These are phyloP conservation scores for Erodium trifolium DNA, from an alignment of 441 rosid genomes.

Conservation along the genomic window DNA sequence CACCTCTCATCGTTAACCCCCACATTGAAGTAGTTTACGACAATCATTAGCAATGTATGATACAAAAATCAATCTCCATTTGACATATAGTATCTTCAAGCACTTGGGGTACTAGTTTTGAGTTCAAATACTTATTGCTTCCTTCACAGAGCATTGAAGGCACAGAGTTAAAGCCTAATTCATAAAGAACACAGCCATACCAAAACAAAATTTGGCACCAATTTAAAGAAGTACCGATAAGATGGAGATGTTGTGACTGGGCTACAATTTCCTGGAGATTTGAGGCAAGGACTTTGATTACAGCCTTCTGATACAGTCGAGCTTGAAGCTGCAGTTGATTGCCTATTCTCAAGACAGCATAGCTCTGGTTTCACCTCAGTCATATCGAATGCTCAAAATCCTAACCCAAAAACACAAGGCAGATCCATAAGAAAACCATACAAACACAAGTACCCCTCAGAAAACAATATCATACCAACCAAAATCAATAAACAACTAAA, in stretches of 20 bases:
- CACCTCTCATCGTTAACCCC: not conserved
- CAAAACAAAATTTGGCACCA: not conserved
- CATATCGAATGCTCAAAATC: conserved; percentile 34
- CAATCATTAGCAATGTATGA: not conserved
- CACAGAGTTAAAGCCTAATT: not conserved
- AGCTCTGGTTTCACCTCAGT: conserved; percentile 49
- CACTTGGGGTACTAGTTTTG: not conserved
- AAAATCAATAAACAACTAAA: not conserved
- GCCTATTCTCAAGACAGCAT: conserved; percentile 74
- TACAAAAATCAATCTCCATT: not conserved
- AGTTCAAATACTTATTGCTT: not conserved
- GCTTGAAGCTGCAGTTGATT: conserved; percentile 59
- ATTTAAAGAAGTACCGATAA: conserved; percentile 37
- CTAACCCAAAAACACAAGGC: conserved; percentile 12
- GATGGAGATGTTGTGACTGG: conserved; percentile 56
- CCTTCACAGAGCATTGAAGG: not conserved
- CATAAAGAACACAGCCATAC: not conserved
- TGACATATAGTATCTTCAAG: not conserved
- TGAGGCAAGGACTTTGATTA: conserved; percentile 43
- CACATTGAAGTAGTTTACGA: not conserved
- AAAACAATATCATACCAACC: not conserved
- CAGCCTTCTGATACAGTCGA: conserved; percentile 76
- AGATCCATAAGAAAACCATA: not conserved
- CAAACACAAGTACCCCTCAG: not conserved
- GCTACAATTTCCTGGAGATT: conserved; percentile 66